Conservation (phyloP, 1,284 basidiomycete species). For the Apiotrichum laibachii region DNA sequence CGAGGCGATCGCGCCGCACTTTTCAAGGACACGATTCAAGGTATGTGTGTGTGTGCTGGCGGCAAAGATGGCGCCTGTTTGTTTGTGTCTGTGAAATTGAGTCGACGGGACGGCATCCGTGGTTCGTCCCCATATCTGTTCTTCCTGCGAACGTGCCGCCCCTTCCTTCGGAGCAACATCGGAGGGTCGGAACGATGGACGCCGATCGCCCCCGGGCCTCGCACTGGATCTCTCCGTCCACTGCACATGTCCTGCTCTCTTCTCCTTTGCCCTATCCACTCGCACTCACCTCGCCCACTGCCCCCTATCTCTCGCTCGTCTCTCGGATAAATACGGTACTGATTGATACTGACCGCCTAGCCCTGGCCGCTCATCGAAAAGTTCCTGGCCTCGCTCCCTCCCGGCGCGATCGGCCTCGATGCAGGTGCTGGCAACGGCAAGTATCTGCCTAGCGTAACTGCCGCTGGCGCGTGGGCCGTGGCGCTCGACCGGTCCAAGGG, state of each 20-base stretch:
- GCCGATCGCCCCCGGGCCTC: too few relatives aligned
- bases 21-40: conserved; percentile 91
- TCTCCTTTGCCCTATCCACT: not conserved
- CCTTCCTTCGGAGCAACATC: not conserved
- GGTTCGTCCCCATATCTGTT: not conserved
- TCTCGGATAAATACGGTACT: not conserved
- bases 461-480: conserved; percentile 58
- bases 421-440: conserved; percentile 97
- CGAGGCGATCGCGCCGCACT: conserved; percentile 85
- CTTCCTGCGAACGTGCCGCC: too few relatives aligned
- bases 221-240: not conserved
- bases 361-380: conserved; percentile 90
- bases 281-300: conserved; percentile 9
- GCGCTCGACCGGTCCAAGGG: conserved; percentile 79
- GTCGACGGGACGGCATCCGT: too few relatives aligned
- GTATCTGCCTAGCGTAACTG: conserved; percentile 66
- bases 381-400: conserved; percentile 72
- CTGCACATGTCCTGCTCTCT: not conserved
- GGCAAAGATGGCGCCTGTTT: conserved; percentile 3
- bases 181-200: not conserved
- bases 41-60: conserved; percentile 49
- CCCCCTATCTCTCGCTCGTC: not conserved
- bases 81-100: conserved; percentile 1
- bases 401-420: conserved; percentile 83
- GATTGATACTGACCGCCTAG: conserved; percentile 49